phyloP scores from a whole-genome alignment of 257 asterid species.

The Vinca minor region DNA sequence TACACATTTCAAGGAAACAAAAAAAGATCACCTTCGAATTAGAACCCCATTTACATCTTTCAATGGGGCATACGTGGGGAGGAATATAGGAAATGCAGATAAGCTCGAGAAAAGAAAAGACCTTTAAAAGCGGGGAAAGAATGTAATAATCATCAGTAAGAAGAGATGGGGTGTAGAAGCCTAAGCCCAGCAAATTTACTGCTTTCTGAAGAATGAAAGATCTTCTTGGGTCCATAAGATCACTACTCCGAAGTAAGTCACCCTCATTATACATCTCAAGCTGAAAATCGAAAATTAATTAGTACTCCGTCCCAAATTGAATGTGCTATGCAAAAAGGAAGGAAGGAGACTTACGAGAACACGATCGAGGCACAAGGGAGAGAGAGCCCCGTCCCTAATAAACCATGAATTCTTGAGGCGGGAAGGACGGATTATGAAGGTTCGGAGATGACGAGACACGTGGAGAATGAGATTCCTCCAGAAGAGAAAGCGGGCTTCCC shows the following conservation, averaged over 20 bases:
- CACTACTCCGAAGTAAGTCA: conserved; percentile 35
- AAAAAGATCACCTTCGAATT: too few relatives aligned
- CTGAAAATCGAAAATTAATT: conserved; percentile 7
- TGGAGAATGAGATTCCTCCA: conserved; percentile 72
- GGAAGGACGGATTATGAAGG: conserved; percentile 52
- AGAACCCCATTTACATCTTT: too few relatives aligned
- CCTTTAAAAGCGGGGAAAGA: conserved; percentile 47
- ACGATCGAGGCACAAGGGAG: conserved; percentile 67
- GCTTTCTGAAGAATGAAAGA: conserved; percentile 44
- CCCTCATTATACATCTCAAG: conserved; percentile 67
- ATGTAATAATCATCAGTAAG: conserved; percentile 40
- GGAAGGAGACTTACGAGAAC: conserved; percentile 31
- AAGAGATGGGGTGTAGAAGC: conserved; percentile 22
- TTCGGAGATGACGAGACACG: conserved; percentile 49
- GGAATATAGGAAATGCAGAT: not conserved
- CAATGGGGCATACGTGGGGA: too few relatives aligned
- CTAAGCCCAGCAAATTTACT: conserved; percentile 24
- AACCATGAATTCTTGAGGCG: conserved; percentile 54
- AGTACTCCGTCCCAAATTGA: too few relatives aligned
- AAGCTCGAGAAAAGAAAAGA: conserved; percentile 10
- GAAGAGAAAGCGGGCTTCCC: conserved; percentile 64
- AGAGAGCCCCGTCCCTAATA: conserved; percentile 40
- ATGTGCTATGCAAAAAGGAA: too few relatives aligned
- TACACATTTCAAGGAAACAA: conserved; percentile 5
- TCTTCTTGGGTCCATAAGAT: conserved; percentile 18